Percentiles rank a stretch among this genome's conserved stretches.
Evolutionary conservation across 1,284 basidiomycete species (phyloP).

Genomic region (Tylopilus sp.): DNA sequence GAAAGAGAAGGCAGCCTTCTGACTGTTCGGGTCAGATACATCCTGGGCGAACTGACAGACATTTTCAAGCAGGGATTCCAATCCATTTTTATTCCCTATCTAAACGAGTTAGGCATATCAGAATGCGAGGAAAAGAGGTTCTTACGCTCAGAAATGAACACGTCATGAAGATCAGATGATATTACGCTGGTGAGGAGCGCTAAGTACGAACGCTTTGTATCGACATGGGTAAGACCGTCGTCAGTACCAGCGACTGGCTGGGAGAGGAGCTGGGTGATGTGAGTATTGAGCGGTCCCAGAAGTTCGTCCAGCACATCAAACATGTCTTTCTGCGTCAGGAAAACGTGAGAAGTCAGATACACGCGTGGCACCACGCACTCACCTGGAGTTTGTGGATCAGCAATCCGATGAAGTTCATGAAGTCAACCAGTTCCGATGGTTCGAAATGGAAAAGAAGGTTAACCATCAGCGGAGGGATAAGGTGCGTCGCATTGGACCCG

Average conservation of each 20-base stretch:
- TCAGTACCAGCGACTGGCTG: constrained; percentile 88
- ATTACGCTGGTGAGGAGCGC: constrained; percentile 80
- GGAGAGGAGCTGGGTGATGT: constrained; percentile 79
- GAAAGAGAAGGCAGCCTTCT: constrained; percentile 81
- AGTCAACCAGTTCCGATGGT: constrained; percentile 88
- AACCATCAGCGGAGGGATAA: constrained; percentile 83
- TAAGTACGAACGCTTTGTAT: constrained; percentile 90
- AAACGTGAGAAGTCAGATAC: constrained; percentile 6
- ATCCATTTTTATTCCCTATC: constrained; percentile 74
- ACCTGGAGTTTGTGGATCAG: constrained; percentile 92
- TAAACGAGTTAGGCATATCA: constrained; percentile 10
- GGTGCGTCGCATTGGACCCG: constrained; percentile 75
- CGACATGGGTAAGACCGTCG: constrained; percentile 76
- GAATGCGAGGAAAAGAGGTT: constrained; percentile 13
- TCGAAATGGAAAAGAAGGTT: constrained; percentile 89
- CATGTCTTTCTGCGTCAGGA: constrained; percentile 59
- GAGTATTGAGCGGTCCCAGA: constrained; percentile 78
- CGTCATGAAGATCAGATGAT: constrained; percentile 71
- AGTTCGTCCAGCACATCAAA: constrained; percentile 87
- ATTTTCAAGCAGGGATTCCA: constrained; percentile 67
- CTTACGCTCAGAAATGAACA: constrained; percentile 86
- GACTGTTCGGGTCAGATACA: constrained; percentile 65
- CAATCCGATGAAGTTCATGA: constrained; percentile 90
- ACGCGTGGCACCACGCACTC: constrained; percentile 20
- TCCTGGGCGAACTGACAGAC: constrained; percentile 77